Base-by-base conservation (phyloP, 305 asterid genomes). In the Vinca major region DNA sequence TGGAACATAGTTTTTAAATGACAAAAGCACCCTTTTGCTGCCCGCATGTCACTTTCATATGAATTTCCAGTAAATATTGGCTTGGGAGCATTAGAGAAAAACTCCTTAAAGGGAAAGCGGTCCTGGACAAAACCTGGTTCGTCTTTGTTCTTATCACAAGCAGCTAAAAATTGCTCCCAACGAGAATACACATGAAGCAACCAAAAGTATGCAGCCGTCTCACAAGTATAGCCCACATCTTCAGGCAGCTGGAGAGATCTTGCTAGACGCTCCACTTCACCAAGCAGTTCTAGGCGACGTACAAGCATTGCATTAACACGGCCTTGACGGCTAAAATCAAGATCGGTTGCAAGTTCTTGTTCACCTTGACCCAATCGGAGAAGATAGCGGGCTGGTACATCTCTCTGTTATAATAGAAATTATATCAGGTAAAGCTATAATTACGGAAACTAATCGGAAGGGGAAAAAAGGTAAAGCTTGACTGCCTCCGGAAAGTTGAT, bases 361-460 rank as follows among this genome's bases (percentile, higher is more conserved):
- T 93, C 98, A 72, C 98, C 98, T 82, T 93, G 98, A 81, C 98
- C 98, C 73, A 93, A 92, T 52, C 98, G 96, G 79, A 93, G 98
- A 63, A 93, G 87, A 79, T 93, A 93, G 63, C 98, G 95, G 66
- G 98, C 98, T 3, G 98, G 98, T 26, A 93, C 97, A 81, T 93
- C 98, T 88, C 98, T 90, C 97, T 90, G 80, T 71, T 39, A 55
- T 65, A 67, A 58, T 14, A 40, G 55, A 19, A 54, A 8, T 50
- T 17, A 52, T 41, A 58, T 26, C 40, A 73, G 26, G 44, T 36
- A 43, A 12, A 47, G 66, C 44, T 14, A 50, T 37, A 0, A 7
- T 16, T 39, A 4, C 0, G 16, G 62, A 21, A 55, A 55, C 16
- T 21, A 48, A 3, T 10, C 7, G 64, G 58, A 57, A 73, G 9